phyloP scores from a whole-genome alignment of 768 basidiomycete genomes.

The Floccularia luteovirens region DNA sequence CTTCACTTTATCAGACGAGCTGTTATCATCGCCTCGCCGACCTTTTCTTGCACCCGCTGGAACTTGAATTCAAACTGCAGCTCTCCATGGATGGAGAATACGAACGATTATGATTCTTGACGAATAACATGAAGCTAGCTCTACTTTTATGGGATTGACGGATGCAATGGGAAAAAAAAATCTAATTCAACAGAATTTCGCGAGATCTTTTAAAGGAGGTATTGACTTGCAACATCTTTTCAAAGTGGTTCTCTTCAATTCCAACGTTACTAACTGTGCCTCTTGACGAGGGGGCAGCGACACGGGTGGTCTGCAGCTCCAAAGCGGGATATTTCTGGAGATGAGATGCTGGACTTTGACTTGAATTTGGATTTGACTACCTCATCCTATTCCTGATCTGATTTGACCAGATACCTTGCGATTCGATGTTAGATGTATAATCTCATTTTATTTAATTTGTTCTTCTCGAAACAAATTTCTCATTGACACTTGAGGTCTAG shows the following conservation, averaged over 20 bases:
- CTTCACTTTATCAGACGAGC: conserved; percentile 1
- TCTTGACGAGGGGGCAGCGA: conserved; percentile 12
- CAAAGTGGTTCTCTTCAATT: neutral
- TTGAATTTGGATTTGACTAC: too few species aligned
- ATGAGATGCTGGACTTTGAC: neutral
- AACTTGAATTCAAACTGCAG: conserved; percentile 6
- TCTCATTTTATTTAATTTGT: conserved; percentile 1
- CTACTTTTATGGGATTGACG: conserved; percentile 7
- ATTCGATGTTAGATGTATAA: conserved; percentile 1
- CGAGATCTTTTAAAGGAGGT: neutral
- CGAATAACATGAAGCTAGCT: conserved; percentile 16
- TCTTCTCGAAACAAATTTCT: too few species aligned
- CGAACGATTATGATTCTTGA: conserved; percentile 32
- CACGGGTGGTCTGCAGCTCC: too few species aligned
- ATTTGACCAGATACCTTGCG: neutral
- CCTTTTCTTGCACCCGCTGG: neutral
- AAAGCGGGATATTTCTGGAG: neutral
- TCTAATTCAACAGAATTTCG: neutral
- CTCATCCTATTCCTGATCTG: neutral
- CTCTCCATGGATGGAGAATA: conserved; percentile 18
- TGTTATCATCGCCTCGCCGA: neutral
- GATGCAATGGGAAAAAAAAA: too few species aligned
- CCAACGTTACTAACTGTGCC: too few species aligned
- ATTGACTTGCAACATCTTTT: too few species aligned
- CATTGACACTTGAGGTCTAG: too few species aligned